Base-by-base conservation (phyloP, 1,139 yeast genomes). In the Candida sanyaensis region DNA sequence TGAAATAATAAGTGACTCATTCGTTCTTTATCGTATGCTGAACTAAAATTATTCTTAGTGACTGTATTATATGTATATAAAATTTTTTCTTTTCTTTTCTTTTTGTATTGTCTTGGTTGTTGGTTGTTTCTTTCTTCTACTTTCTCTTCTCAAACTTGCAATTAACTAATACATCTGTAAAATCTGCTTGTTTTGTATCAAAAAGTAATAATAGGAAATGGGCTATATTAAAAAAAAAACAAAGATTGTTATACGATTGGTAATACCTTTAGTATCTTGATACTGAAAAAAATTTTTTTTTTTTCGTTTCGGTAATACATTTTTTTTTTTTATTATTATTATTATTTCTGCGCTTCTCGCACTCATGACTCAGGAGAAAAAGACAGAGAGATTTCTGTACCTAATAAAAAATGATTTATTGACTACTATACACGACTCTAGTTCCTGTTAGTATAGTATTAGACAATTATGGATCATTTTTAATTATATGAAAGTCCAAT, bases 1-100 rank as follows among this genome's bases (percentile, higher is more conserved):
- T 60, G 64, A 50, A 57, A 64, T 50, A 63, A 52, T 44, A 64
- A 52, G 49, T 64, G 56, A 55, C 66, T 64, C 69, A 64, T 64
- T 26, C 13, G 26, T 6, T n/a, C 17, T 29, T 21, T 26, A 32
- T 30, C 4, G 32, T 34, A 31, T 17, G n/a, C 7, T 33, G 23
- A n/a, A 21, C 12, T 12, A 17, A 17, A 17, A 5, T 33, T 5
- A 33, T 17, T 17, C 21, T 3, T 17, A 2, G 21, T 17, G 21
- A 17, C 21, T 17, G 21, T 17, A 17, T 17, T 17, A 17, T 17
- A 17, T 17, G 21, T 17, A 17, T 17, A 17, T 17, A 17, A 17
- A 17, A 17, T 17, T 17, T 17, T 17, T 3, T n/a, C n/a, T n/a
- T n/a, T n/a, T n/a, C n/a, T n/a, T n/a, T n/a, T n/a, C n/a, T n/a